Conservation (phyloP, 352 stramenopile genomes). For the Pythium pyrilobum region DNA sequence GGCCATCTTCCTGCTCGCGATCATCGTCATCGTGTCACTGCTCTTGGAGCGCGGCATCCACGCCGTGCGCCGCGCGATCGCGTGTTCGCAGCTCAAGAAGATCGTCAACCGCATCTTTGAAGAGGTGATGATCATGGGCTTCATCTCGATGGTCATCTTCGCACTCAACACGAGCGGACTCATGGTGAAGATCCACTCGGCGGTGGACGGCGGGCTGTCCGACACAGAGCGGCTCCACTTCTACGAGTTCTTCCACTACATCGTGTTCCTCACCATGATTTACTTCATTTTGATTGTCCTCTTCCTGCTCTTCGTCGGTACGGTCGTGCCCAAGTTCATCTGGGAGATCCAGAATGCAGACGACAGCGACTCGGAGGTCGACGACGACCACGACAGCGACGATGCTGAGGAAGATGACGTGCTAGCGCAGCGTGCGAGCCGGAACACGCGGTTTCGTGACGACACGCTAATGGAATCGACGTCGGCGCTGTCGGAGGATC, state of each 20-base stretch:
- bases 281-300: conserved; percentile 88
- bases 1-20: conserved; percentile 62
- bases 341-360: conserved; percentile 47
- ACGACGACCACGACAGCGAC: conserved; percentile 8
- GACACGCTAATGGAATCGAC: conserved; percentile 8
- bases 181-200: conserved; percentile 42
- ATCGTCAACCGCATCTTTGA: conserved; percentile 87
- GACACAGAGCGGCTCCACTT: conserved; percentile 70
- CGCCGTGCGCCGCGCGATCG: conserved; percentile 42
- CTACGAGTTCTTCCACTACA: conserved; percentile 89
- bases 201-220: conserved; percentile 36
- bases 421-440: conserved; percentile 11
- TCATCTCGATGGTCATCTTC: conserved; percentile 88
- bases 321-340: conserved; percentile 73
- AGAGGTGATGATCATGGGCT: conserved; percentile 86
- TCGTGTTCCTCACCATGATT: conserved; percentile 87
- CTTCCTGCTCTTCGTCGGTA: conserved; percentile 77
- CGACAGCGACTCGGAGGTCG: conserved; percentile 4
- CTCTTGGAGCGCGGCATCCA: conserved; percentile 54
- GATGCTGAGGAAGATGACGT: conserved; percentile 15
- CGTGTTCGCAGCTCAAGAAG: conserved; percentile 72
- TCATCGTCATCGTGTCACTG: conserved; percentile 76
- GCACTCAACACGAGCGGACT: conserved; percentile 78
- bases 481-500: conserved; percentile 9
- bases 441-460: conserved; percentile 3